These are phyloP conservation scores for Curvularia eragrostidis DNA, from an alignment of 2,329 filamentous ascomycete species.

Conservation along the genomic window DNA sequence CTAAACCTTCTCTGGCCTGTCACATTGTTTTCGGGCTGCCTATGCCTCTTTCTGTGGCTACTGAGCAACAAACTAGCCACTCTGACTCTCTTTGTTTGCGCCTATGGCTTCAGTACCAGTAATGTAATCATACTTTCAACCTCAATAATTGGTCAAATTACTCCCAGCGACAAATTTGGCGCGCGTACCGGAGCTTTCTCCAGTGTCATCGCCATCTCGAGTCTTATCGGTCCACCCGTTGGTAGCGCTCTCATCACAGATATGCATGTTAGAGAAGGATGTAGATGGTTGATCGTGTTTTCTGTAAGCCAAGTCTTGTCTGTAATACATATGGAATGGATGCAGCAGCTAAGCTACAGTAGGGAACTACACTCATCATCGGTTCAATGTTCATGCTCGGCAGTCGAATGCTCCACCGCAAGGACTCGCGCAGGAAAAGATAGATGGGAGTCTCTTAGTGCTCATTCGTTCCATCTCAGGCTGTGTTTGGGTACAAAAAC, in stretches of 20 bases:
- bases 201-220: constrained; percentile 67
- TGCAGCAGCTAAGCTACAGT: background rate
- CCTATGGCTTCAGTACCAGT: constrained; percentile 74
- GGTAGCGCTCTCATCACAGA: constrained; percentile 56
- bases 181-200: constrained; percentile 71
- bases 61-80: constrained; percentile 57
- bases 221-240: constrained; percentile 71
- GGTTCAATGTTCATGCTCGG: constrained; percentile 31
- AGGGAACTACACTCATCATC: constrained; percentile 25
- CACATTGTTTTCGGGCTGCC: constrained; percentile 50
- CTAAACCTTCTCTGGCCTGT: constrained; percentile 63
- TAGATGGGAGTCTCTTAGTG: background rate
- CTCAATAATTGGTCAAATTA: constrained; percentile 72
- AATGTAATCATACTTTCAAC: constrained; percentile 69
- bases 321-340: background rate
- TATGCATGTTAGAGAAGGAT: constrained; percentile 27
- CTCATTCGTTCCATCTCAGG: background rate
- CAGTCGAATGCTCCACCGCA: constrained; percentile 28
- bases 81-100: constrained; percentile 68
- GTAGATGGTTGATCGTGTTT: constrained; percentile 35
- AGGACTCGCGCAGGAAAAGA: constrained; percentile 22
- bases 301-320: constrained; percentile 22
- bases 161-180: constrained; percentile 72
- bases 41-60: constrained; percentile 65
- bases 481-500: background rate